Evolutionary conservation across 164 flowering plant genomes (phyloP).

Genomic region (Chloranthus sessilifolius): DNA sequence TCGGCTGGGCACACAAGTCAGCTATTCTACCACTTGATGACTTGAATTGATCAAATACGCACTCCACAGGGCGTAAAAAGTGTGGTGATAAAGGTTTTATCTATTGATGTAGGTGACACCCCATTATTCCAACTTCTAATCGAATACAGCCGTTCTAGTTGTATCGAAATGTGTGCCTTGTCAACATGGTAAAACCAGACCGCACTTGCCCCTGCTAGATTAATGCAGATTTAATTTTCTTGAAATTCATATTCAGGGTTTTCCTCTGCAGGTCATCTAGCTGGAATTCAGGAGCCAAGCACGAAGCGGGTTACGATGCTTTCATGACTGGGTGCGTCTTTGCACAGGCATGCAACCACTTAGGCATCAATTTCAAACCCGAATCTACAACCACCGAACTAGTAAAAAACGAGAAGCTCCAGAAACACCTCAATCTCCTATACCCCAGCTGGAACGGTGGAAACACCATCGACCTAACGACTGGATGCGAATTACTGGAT

Average conservation of each 20-base stretch:
- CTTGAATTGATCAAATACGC: too few species aligned
- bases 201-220: background rate
- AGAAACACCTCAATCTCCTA: constrained; percentile 58
- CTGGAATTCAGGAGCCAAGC: constrained; percentile 90
- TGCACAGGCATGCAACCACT: constrained; percentile 68
- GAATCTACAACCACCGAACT: constrained; percentile 23
- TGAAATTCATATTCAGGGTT: background rate
- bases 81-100: too few species aligned
- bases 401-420: constrained; percentile 40
- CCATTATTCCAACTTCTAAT: too few species aligned
- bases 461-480: constrained; percentile 52
- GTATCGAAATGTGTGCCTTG: too few species aligned
- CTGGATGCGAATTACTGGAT: constrained; percentile 36
- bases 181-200: too few species aligned
- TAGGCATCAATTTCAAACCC: constrained; percentile 53
- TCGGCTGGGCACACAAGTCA: too few species aligned
- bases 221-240: background rate
- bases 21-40: too few species aligned
- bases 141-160: too few species aligned
- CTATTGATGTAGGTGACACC: too few species aligned
- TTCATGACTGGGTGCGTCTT: constrained; percentile 97
- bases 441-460: constrained; percentile 72
- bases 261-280: constrained; percentile 60
- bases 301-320: constrained; percentile 98
- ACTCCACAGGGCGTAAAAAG: too few species aligned